Percentiles rank a stretch among this genome's conserved stretches.
Conservation (phyloP, 495 filamentous ascomycete genomes). For the Elasticomyces elasticus region DNA sequence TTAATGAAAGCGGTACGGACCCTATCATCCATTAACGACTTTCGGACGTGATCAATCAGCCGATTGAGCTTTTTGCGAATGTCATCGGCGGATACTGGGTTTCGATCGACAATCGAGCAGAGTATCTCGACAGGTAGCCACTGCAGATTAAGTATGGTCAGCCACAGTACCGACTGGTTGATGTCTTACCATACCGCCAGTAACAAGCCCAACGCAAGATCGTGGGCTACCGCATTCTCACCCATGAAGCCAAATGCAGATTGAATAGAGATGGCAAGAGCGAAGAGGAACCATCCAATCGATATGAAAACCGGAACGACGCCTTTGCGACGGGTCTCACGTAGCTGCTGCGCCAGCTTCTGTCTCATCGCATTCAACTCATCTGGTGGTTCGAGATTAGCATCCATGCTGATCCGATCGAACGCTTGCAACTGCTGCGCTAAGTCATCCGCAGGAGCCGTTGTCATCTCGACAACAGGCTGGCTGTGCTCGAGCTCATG, state of each 20-base stretch:
- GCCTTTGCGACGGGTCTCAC: slow-evolving; percentile 32
- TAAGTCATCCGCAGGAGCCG: not conserved
- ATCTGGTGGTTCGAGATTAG: not conserved
- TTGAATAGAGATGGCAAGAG: slow-evolving; percentile 37
- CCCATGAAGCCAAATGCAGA: slow-evolving; percentile 36
- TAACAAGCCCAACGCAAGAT: slow-evolving; percentile 39
- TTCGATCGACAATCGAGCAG: slow-evolving; percentile 40
- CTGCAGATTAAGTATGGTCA: not conserved
- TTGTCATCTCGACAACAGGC: not conserved
- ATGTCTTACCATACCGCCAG: slow-evolving; percentile 17
- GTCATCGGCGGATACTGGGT: slow-evolving; percentile 35
- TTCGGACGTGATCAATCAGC: slow-evolving; percentile 28
- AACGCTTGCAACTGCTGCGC: not conserved
- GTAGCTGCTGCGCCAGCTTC: slow-evolving; percentile 30
- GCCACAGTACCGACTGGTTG: not conserved
- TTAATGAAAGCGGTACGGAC: slow-evolving; percentile 20
- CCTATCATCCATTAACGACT: slow-evolving; percentile 23
- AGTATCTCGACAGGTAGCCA: slow-evolving; percentile 44
- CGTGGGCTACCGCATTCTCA: slow-evolving; percentile 34
- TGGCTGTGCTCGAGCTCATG: slow-evolving; percentile 5
- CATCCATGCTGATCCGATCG: not conserved
- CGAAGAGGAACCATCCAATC: slow-evolving; percentile 34
- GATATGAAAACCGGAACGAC: slow-evolving; percentile 36
- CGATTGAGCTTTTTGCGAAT: slow-evolving; percentile 32
- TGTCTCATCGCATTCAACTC: slow-evolving; percentile 24